These are phyloP conservation scores for Kwoniella botswanensis DNA, from an alignment of 768 basidiomycete genomes.

Conservation along the genomic window DNA sequence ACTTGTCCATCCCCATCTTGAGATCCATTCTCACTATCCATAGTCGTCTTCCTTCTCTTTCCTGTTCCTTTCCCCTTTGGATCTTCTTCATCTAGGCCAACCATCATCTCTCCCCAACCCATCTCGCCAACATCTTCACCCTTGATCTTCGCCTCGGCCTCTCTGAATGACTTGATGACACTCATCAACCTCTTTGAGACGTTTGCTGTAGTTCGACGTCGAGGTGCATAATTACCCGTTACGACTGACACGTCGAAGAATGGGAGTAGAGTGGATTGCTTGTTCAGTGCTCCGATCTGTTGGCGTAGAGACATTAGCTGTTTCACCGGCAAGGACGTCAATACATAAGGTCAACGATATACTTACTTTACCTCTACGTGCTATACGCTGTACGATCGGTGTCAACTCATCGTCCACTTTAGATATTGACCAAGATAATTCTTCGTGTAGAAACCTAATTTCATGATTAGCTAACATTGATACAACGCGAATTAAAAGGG, in stretches of 20 bases:
- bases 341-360: neutral
- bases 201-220: constrained; percentile 75
- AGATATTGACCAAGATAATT: constrained; percentile 76
- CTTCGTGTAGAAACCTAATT: constrained; percentile 71
- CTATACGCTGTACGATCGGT: constrained; percentile 88
- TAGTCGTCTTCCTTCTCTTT: constrained; percentile 22
- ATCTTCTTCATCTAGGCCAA: constrained; percentile 51
- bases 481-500: neutral
- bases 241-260: constrained; percentile 76
- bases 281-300: constrained; percentile 70
- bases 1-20: constrained; percentile 12
- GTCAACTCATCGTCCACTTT: constrained; percentile 91
- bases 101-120: constrained; percentile 55
- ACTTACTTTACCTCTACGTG: constrained; percentile 74
- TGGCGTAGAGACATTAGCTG: neutral
- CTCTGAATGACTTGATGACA: constrained; percentile 56
- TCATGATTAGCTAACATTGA: neutral
- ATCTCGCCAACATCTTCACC: constrained; percentile 31
- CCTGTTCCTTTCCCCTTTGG: constrained; percentile 50
- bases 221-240: constrained; percentile 73
- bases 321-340: neutral
- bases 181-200: constrained; percentile 79
- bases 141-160: constrained; percentile 51
- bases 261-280: constrained; percentile 74
- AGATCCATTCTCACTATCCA: constrained; percentile 1